These are phyloP conservation scores for Cutaneotrichosporon cutaneum DNA, from an alignment of 1,284 basidiomycete genomes.

Conservation along the genomic window DNA sequence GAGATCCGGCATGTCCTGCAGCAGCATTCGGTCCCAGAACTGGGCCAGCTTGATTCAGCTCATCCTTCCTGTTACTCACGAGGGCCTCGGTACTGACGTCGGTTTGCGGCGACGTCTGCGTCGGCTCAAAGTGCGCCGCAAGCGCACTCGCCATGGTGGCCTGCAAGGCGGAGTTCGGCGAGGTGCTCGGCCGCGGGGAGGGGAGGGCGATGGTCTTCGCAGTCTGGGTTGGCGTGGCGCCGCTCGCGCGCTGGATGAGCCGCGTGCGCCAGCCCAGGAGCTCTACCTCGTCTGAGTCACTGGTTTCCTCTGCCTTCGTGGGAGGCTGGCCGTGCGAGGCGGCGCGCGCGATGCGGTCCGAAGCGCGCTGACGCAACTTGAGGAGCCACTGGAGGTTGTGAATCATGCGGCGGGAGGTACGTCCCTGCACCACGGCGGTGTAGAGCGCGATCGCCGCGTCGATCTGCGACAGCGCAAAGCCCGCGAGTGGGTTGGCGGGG, in stretches of 20 bases:
- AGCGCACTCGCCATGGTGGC: conserved; percentile 10
- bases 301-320: not conserved
- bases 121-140: conserved; percentile 8
- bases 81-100: conserved; percentile 13
- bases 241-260: conserved; percentile 26
- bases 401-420: conserved; percentile 17
- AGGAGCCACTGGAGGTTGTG: conserved; percentile 32
- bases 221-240: not conserved
- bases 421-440: conserved; percentile 19
- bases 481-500: conserved; percentile 17
- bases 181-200: conserved; percentile 14
- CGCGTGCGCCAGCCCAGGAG: conserved; percentile 36
- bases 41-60: conserved; percentile 15
- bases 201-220: conserved; percentile 20
- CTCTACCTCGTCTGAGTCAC: conserved; percentile 22
- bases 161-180: conserved; percentile 5
- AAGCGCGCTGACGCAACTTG: conserved; percentile 20
- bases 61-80: conserved; percentile 2
- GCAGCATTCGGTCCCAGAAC: conserved; percentile 20
- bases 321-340: not conserved
- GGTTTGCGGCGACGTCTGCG: not conserved
- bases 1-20: conserved; percentile 13
- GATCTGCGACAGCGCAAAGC: conserved; percentile 20
- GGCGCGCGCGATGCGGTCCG: conserved; percentile 6
- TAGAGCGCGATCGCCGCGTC: conserved; percentile 25